Percentiles rank a stretch among this genome's conserved stretches.
Conservation (phyloP, 176 grass and related monocot species). For the Juncus inflexus region DNA sequence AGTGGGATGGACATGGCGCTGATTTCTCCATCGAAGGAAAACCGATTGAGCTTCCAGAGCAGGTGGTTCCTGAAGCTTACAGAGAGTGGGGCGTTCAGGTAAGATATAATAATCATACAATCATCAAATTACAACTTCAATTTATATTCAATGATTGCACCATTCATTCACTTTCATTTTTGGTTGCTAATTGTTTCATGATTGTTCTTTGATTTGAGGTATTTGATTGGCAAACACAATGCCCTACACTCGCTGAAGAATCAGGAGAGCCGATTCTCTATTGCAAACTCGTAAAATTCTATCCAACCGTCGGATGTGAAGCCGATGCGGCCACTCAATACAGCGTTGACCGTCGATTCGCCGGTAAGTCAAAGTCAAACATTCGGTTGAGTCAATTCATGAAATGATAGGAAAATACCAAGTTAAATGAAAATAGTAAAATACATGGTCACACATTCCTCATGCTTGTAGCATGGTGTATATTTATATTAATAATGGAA, state of each 20-base stretch:
- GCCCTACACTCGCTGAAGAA: constrained; percentile 73
- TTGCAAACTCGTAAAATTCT: constrained; percentile 67
- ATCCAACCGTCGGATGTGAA: constrained; percentile 90
- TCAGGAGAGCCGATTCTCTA: constrained; percentile 33
- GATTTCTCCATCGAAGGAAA: constrained; percentile 68
- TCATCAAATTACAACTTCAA: neutral
- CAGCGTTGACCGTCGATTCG: constrained; percentile 58
- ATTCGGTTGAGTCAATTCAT: too few relatives aligned
- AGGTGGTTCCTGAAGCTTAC: constrained; percentile 71
- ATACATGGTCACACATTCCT: too few relatives aligned
- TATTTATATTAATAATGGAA: too few relatives aligned
- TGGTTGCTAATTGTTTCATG: too few relatives aligned
- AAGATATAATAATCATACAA: constrained; percentile 6
- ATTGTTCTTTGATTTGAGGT: constrained; percentile 23
- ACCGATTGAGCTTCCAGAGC: constrained; percentile 63
- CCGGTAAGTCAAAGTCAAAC: constrained; percentile 4
- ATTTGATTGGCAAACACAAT: constrained; percentile 95
- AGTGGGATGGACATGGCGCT: constrained; percentile 89
- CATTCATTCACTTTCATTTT: too few relatives aligned
- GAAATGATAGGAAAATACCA: too few relatives aligned
- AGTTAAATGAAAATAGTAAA: too few relatives aligned
- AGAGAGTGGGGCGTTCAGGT: constrained; percentile 74
- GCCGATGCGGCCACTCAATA: constrained; percentile 88
- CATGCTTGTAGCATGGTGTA: too few relatives aligned
- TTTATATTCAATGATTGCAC: neutral